phyloP scores from a whole-genome alignment of 78 protist species.

The Dictyostelium purpureum region DNA sequence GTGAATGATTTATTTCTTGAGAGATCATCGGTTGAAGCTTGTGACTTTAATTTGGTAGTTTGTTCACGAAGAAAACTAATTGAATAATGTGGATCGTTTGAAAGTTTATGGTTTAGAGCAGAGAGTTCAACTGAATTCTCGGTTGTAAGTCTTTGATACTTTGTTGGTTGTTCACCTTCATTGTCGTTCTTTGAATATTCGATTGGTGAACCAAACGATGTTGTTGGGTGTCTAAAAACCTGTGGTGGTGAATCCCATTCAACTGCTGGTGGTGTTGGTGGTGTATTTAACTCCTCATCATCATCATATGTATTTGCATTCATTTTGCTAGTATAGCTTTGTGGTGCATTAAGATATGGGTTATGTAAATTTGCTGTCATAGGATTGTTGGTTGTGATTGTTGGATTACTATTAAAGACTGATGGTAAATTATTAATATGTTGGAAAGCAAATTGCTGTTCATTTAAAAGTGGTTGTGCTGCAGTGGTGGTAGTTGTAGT shows the following conservation, averaged over 20 bases:
- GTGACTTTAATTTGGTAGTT: constrained; percentile 1
- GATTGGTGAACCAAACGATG: not conserved
- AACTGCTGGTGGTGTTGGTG: constrained; percentile 63
- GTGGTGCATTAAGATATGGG: not conserved
- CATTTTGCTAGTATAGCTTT: not conserved
- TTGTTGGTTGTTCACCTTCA: constrained; percentile 60
- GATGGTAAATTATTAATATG: not conserved
- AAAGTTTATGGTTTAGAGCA: not conserved
- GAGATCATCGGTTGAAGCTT: not conserved
- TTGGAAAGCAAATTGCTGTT: not conserved
- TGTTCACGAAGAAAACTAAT: constrained; percentile 5
- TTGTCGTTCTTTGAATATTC: not conserved
- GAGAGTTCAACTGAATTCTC: not conserved
- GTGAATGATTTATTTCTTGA: constrained; percentile 12
- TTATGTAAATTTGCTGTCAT: not conserved
- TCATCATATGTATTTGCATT: constrained; percentile 35
- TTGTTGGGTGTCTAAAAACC: constrained; percentile 4
- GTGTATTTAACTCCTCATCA: constrained; percentile 40
- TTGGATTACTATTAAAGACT: not conserved
- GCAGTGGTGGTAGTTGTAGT: not conserved
- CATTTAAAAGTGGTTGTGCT: not conserved
- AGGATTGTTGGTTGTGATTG: not conserved
- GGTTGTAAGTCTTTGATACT: constrained; percentile 35
- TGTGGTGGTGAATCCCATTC: not conserved
- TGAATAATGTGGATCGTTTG: not conserved